These are phyloP conservation scores for Rutidosis leptorrhynchoides DNA, from an alignment of 129 eudicot genomes.

Conservation along the genomic window DNA sequence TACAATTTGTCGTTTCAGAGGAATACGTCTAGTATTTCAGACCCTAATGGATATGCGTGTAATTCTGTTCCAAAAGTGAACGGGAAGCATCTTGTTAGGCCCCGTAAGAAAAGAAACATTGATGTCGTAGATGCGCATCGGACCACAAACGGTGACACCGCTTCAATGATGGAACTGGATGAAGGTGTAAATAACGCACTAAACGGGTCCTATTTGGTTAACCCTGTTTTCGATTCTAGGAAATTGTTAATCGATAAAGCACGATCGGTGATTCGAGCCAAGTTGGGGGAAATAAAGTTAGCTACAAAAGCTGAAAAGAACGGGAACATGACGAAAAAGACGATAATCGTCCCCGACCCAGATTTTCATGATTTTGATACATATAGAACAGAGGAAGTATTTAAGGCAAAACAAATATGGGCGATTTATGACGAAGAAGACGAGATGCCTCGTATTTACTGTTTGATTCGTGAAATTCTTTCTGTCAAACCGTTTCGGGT, in stretches of 20 bases:
- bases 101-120: constrained; percentile 61
- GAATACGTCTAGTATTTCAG: constrained; percentile 47
- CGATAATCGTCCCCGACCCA: constrained; percentile 79
- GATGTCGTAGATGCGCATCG: constrained; percentile 36
- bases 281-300: constrained; percentile 65
- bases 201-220: constrained; percentile 38
- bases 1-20: constrained; percentile 67
- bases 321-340: constrained; percentile 7
- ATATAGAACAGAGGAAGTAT: constrained; percentile 76
- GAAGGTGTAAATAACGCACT: constrained; percentile 20
- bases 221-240: constrained; percentile 51
- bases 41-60: constrained; percentile 49
- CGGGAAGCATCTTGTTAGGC: constrained; percentile 55
- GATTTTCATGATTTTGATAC: constrained; percentile 92
- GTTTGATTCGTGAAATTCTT: constrained; percentile 73
- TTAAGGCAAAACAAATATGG: constrained; percentile 90
- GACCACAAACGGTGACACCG: constrained; percentile 41
- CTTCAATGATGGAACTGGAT: constrained; percentile 35
- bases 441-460: constrained; percentile 92
- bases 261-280: constrained; percentile 53
- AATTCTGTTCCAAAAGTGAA: constrained; percentile 39
- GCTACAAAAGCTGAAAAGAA: constrained; percentile 49
- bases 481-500: constrained; percentile 79
- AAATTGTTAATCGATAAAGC: constrained; percentile 71
- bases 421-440: constrained; percentile 96